Evolutionary conservation across 2,329 filamentous ascomycete genomes (phyloP), one percentile per base, ranked within the genome.

Genomic region (Fusarium xylarioides): DNA sequence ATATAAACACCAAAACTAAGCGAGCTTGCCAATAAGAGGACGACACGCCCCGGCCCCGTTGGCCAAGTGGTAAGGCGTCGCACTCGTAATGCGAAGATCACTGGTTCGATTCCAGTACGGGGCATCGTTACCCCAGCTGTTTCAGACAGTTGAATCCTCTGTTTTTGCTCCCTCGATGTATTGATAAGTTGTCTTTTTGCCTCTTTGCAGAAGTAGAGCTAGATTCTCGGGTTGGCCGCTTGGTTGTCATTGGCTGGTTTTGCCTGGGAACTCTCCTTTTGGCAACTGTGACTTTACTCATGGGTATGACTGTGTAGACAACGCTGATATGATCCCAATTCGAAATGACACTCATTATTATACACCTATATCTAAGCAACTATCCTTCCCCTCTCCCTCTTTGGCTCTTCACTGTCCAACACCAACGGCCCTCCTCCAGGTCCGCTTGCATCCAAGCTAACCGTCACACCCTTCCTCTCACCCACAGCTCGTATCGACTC

Each of bases 401-500:
- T 70, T 50, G 81, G 49, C 10, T 75, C 73, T 52, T 92, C 88
- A 43, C 88, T 90, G 76, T 92, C 91, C 30, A 93, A 80, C 32
- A 94, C 85, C 83, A 93, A 85, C 30, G 91, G 91, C 1, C 91
- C 90, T 3, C 90, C 91, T 4, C 88, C 88, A 2, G 87, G 86
- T 0, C 91, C 91, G 68, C 91, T 91, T 2, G 90, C 86, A 79
- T 93, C 92, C 34, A 94, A 80, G 73, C 90, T 93, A 30, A 95
- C 86, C 2, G 93, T 97, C 37, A 94, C 93, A 74, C 89, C 90
- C 70, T 84, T 86, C 61, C 93, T 85, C 83, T 95, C 91, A 19
- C 90, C 88, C 28, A 95, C 87, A 5, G 97, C 93, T 55, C 91
- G 83, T 3, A 98, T 87, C 43, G 90, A 91, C 83, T 96, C 92